Conservation (phyloP, 2,329 filamentous ascomycete species). For the Colletotrichum graminicola region DNA sequence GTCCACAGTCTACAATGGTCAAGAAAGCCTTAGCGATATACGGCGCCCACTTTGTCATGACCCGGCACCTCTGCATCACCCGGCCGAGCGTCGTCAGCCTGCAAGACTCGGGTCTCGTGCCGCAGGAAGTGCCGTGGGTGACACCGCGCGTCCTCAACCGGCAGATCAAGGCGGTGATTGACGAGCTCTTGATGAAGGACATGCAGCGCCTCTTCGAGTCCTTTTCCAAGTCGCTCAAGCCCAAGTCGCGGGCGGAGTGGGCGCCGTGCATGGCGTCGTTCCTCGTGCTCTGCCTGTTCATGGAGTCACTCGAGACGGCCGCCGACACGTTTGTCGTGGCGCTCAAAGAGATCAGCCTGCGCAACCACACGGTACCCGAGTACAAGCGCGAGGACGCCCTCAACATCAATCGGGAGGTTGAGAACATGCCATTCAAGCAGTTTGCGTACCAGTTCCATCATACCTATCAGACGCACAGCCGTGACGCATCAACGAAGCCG, state of each 20-base stretch:
- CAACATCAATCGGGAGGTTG: slow-evolving; percentile 62
- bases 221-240: slow-evolving; percentile 67
- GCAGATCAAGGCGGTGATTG: slow-evolving; percentile 68
- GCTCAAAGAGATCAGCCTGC: slow-evolving; percentile 63
- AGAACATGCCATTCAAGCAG: slow-evolving; percentile 71
- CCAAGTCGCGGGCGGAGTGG: slow-evolving; percentile 66
- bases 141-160: slow-evolving; percentile 68
- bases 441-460: slow-evolving; percentile 72
- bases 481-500: slow-evolving; percentile 60
- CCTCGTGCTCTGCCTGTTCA: slow-evolving; percentile 68
- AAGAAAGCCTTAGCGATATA: slow-evolving; percentile 67
- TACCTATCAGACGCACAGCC: slow-evolving; percentile 68
- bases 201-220: slow-evolving; percentile 64
- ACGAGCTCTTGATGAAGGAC: slow-evolving; percentile 66
- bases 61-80: slow-evolving; percentile 66
- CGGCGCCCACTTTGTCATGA: slow-evolving; percentile 69
- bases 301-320: slow-evolving; percentile 68
- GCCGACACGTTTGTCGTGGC: slow-evolving; percentile 65
- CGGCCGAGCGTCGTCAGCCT: slow-evolving; percentile 54
- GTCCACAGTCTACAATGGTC: slow-evolving; percentile 61
- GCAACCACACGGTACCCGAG: slow-evolving; percentile 52
- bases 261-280: slow-evolving; percentile 69
- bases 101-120: slow-evolving; percentile 55
- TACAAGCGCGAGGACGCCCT: slow-evolving; percentile 60
- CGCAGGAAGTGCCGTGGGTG: slow-evolving; percentile 58